phyloP scores from a whole-genome alignment of 257 asterid genomes.

The Petunia secreta region DNA sequence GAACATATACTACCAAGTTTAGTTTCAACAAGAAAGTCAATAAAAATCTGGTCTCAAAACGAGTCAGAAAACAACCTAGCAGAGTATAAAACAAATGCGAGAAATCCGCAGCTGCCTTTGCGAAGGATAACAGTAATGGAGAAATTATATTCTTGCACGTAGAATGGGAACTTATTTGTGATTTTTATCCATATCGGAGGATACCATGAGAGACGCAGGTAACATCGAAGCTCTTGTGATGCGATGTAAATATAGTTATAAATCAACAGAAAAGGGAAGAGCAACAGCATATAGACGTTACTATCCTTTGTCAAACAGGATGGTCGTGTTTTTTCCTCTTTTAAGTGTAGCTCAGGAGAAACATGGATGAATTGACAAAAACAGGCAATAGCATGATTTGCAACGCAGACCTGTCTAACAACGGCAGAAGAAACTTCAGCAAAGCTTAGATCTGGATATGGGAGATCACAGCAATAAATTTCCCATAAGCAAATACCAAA shows the following conservation, averaged over 20 bases:
- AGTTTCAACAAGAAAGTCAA: neutral
- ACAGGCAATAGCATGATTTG: neutral
- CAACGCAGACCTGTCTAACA: slow-evolving; percentile 71
- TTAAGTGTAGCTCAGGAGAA: neutral
- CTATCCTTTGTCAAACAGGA: neutral
- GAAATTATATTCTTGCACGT: neutral
- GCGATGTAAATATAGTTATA: neutral
- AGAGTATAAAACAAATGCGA: neutral
- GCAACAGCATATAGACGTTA: neutral
- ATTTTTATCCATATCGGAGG: neutral
- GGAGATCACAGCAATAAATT: slow-evolving; percentile 92
- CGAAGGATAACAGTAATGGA: neutral
- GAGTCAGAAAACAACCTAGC: neutral
- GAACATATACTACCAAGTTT: neutral
- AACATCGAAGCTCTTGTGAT: neutral
- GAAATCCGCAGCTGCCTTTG: neutral
- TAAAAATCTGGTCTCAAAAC: neutral
- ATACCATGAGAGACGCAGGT: neutral
- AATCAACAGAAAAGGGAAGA: neutral
- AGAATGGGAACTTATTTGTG: neutral
- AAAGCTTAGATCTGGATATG: slow-evolving; percentile 79
- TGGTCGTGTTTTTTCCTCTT: neutral
- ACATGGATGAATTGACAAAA: neutral
- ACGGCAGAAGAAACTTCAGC: slow-evolving; percentile 96
- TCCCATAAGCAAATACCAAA: slow-evolving; percentile 95